These are phyloP conservation scores for Neonectria ditissima DNA, from an alignment of 2,329 filamentous ascomycete genomes.

Conservation along the genomic window DNA sequence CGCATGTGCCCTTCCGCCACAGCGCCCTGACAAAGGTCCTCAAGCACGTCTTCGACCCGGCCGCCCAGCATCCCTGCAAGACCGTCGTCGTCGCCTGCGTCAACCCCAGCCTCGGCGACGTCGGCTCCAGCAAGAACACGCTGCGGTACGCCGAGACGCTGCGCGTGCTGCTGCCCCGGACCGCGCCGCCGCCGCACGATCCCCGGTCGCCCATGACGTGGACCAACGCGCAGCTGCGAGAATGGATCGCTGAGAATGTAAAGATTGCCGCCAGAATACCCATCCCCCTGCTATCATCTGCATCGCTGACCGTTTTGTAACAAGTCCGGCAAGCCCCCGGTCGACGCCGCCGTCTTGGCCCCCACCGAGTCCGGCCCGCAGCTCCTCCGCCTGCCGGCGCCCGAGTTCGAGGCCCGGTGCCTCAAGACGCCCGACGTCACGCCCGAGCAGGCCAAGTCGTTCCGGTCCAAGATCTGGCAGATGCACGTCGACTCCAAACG, in stretches of 20 bases:
- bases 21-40: constrained; percentile 60
- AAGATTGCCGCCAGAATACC: constrained; percentile 32
- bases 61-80: constrained; percentile 52
- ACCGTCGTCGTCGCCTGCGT: constrained; percentile 61
- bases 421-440: constrained; percentile 52
- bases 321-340: constrained; percentile 55
- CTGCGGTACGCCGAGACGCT: constrained; percentile 62
- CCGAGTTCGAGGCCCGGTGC: constrained; percentile 56
- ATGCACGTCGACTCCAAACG: constrained; percentile 54
- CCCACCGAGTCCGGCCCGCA: constrained; percentile 56
- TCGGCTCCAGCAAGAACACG: constrained; percentile 60
- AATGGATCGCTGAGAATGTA: constrained; percentile 57
- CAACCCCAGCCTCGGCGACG: constrained; percentile 59
- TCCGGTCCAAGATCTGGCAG: constrained; percentile 57
- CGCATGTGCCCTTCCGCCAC: constrained; percentile 59
- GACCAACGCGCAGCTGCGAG: constrained; percentile 52
- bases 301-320: not conserved
- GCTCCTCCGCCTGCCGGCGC: constrained; percentile 53
- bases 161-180: constrained; percentile 51
- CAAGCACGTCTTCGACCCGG: constrained; percentile 63
- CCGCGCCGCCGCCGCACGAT: constrained; percentile 40
- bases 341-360: constrained; percentile 51
- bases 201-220: constrained; percentile 51
- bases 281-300: no score
- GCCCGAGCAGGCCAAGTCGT: constrained; percentile 54